These are phyloP conservation scores for Taphrina wiesneri DNA, from an alignment of 1,139 yeast genomes.

Conservation along the genomic window DNA sequence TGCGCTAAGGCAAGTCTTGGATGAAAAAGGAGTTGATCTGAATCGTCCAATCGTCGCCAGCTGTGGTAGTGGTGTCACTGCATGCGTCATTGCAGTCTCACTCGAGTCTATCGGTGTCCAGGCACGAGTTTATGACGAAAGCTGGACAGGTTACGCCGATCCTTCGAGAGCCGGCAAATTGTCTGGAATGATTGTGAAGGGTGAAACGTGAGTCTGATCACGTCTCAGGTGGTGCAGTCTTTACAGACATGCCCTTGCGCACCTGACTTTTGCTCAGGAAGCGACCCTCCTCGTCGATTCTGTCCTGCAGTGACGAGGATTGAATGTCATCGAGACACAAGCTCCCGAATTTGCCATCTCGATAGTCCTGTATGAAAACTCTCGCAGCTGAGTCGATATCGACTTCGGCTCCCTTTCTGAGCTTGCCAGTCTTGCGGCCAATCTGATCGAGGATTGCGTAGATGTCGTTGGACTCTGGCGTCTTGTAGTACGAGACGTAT, in stretches of 20 bases:
- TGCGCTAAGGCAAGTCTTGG: conserved; percentile 54
- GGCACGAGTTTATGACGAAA: conserved; percentile 72
- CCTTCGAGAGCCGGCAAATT: conserved; percentile 42
- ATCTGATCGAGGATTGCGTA: conserved; percentile 61
- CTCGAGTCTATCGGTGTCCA: conserved; percentile 59
- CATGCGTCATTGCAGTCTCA: conserved; percentile 75
- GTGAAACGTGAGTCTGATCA: not conserved
- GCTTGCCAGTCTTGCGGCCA: conserved; percentile 48
- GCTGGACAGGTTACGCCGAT: conserved; percentile 71
- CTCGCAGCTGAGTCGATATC: conserved; percentile 57
- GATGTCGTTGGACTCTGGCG: conserved; percentile 74
- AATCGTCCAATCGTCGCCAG: conserved; percentile 70
- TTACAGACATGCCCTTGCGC: conserved; percentile 3
- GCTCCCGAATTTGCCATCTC: conserved; percentile 56
- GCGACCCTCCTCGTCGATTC: conserved; percentile 32
- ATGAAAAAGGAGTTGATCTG: conserved; percentile 46
- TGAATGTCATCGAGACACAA: conserved; percentile 46
- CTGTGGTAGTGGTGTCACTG: conserved; percentile 97
- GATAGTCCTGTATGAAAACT: conserved; percentile 68
- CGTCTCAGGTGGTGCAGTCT: not conserved
- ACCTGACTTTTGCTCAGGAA: conserved; percentile 29
- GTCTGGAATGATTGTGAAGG: conserved; percentile 41
- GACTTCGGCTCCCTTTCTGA: conserved; percentile 39
- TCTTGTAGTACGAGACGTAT: conserved; percentile 49
- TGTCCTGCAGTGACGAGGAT: conserved; percentile 16